phyloP scores from a whole-genome alignment of 495 filamentous ascomycete species.

The Daldinia grandis region DNA sequence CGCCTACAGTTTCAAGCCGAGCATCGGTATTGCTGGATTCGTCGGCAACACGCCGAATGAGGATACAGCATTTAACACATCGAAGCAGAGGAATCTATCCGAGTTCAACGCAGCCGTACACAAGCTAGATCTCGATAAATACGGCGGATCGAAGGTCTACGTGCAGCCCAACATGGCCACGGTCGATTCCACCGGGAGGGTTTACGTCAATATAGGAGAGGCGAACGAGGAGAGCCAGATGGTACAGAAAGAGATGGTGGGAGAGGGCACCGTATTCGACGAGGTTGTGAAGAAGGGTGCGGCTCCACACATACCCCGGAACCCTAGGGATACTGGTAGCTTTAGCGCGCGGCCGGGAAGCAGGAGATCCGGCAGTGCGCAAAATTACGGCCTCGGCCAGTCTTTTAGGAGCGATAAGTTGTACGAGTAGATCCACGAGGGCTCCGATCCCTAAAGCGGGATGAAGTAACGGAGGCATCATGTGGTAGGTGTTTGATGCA shows the following conservation, averaged over 20 bases:
- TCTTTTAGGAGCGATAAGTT: not conserved
- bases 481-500: constrained; percentile 22
- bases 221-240: constrained; percentile 56
- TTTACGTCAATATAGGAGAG: constrained; percentile 60
- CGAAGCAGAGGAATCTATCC: not conserved
- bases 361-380: constrained; percentile 11
- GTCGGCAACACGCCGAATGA: constrained; percentile 46
- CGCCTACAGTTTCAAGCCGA: constrained; percentile 36
- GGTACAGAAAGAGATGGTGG: constrained; percentile 60
- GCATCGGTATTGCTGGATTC: constrained; percentile 61
- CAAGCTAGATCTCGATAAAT: constrained; percentile 64
- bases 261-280: constrained; percentile 46
- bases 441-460: not conserved
- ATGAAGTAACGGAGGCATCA: not conserved
- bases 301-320: not conserved
- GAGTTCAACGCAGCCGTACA: constrained; percentile 40
- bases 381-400: constrained; percentile 16
- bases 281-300: constrained; percentile 17
- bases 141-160: constrained; percentile 73
- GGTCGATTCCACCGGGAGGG: constrained; percentile 67
- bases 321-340: constrained; percentile 1
- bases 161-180: constrained; percentile 64
- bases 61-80: constrained; percentile 43
- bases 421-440: not conserved
- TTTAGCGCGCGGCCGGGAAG: constrained; percentile 1